Conservation (phyloP, 306 rosid genomes). For the Styphnolobium japonicum region DNA sequence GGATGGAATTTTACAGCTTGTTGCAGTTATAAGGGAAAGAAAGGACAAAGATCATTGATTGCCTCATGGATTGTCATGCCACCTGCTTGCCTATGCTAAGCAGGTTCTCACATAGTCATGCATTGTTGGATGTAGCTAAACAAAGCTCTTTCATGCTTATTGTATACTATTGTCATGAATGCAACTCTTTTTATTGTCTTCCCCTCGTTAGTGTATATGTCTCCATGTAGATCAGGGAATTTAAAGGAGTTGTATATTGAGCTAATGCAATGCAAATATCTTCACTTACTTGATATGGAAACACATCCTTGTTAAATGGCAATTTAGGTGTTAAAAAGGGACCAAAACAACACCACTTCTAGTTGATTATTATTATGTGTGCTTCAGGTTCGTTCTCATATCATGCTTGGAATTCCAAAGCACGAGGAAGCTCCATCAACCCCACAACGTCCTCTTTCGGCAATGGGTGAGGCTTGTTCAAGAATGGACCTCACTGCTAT, state of each 20-base stretch:
- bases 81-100: background rate
- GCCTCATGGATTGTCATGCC: background rate
- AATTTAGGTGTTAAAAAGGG: slow-evolving; percentile 17
- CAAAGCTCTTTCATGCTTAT: slow-evolving; percentile 2
- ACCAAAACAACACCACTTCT: background rate
- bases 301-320: slow-evolving; percentile 12
- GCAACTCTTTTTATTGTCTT: background rate
- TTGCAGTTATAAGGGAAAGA: background rate
- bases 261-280: background rate
- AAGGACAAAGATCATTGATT: background rate
- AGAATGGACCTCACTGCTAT: slow-evolving; percentile 99
- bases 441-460: slow-evolving; percentile 90
- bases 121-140: slow-evolving; percentile 7
- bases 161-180: background rate
- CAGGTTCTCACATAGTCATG: background rate
- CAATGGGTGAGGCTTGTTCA: slow-evolving; percentile 99
- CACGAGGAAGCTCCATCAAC: slow-evolving; percentile 81
- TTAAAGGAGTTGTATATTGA: background rate
- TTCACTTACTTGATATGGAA: slow-evolving; percentile 12
- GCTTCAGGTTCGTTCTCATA: slow-evolving; percentile 75
- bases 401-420: slow-evolving; percentile 88
- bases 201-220: background rate
- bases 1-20: background rate
- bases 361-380: slow-evolving; percentile 14
- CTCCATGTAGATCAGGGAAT: background rate